Evolutionary conservation across 1,284 basidiomycete species (phyloP), one percentile per base, ranked within the genome.

Genomic region (Apiotrichum gamsii): DNA sequence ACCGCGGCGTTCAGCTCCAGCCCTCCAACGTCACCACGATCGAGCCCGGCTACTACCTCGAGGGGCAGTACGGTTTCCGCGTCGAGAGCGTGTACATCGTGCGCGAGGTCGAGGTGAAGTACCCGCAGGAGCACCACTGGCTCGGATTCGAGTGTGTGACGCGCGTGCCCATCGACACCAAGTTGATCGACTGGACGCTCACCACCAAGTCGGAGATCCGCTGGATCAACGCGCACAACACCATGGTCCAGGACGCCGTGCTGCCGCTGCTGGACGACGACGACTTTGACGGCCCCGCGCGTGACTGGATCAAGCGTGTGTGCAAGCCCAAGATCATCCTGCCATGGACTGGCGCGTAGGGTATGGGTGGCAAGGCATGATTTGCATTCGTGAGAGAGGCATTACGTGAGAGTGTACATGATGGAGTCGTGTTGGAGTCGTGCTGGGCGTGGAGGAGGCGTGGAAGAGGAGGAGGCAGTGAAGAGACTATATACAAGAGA

Each of bases 211-310:
- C 85, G 48, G 91, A 98, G 76, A 84, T 84, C 61, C 72, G 80
- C 49, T 96, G 93, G 93, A 65, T 98, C 45, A 93, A 90, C 77
- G 82, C 83, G 25, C 93, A 98, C 70, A 95, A 98, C 70, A 81
- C 81, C 64, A 78, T 76, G 48, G 94, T 83, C 60, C 76, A 80
- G 39, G 80, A 83, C 33, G 80, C 80, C 58, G 75, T 97, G 18
- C 75, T 82, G 52, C 87, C 87, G 0, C 74, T 81, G 49, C 73
- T 96, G 32, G 54, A 62, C 29, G 63, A 56, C 6, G 63, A 65
- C 33, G 57, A 64, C 42, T 45, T 57, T 6, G 72, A 72, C 59
- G 53, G 52, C 23, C 58, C 62, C 23, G 65, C 59, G 13, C 57
- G 65, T 23, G 65, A 72, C 36, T 72, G 68, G 69, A 50, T 74